phyloP scores from a whole-genome alignment of 768 basidiomycete species.

The Suillus sp. region DNA sequence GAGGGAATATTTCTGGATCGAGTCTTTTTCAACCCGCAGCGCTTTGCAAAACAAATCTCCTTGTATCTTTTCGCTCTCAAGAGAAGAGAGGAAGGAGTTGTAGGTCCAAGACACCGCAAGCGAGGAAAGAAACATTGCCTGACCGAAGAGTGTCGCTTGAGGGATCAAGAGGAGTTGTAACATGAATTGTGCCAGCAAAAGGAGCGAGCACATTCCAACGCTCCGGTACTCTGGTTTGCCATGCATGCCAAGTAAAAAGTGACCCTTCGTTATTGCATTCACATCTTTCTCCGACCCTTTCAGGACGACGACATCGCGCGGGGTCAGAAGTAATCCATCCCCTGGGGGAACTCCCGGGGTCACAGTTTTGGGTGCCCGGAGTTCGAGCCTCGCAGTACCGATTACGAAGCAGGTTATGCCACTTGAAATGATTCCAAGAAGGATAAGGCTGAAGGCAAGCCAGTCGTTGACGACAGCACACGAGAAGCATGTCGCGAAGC shows the following conservation, averaged over 20 bases:
- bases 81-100: conserved; percentile 37
- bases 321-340: conserved; percentile 33
- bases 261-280: conserved; percentile 35
- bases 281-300: conserved; percentile 34
- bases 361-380: conserved; percentile 22
- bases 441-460: conserved; percentile 35
- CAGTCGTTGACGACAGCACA: conserved; percentile 34
- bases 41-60: conserved; percentile 21
- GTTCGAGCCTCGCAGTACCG: conserved; percentile 30
- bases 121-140: conserved; percentile 36
- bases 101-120: conserved; percentile 38
- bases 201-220: conserved; percentile 33
- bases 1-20: conserved; percentile 25
- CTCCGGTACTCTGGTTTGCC: conserved; percentile 18
- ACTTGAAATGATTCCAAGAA: conserved; percentile 35
- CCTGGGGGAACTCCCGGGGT: conserved; percentile 31
- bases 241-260: conserved; percentile 25
- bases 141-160: conserved; percentile 37
- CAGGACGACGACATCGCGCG: conserved; percentile 31
- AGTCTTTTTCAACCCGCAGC: conserved; percentile 13
- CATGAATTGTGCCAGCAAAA: conserved; percentile 36
- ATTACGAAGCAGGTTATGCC: conserved; percentile 33
- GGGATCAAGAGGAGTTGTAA: conserved; percentile 38
- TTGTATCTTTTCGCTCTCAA: conserved; percentile 39
- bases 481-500: conserved; percentile 24